Conservation (phyloP, 768 basidiomycete genomes). For the Mycena rebaudengoi region DNA sequence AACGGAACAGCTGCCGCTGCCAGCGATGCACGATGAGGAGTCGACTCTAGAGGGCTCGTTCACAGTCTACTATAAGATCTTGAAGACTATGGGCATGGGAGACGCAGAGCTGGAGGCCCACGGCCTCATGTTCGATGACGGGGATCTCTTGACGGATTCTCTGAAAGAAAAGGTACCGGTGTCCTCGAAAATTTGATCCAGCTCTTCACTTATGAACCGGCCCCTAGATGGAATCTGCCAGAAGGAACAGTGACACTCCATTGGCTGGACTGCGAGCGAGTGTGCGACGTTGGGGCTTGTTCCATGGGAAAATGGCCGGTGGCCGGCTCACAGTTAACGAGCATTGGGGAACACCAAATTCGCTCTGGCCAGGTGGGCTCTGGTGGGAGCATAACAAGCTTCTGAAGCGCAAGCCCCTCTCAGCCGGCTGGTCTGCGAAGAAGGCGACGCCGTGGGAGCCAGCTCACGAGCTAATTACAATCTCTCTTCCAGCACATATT, state of each 20-base stretch:
- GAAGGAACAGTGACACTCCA: conserved; percentile 12
- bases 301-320: no score
- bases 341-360: no score
- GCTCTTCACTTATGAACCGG: conserved; percentile 14
- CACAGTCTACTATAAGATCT: conserved; percentile 2
- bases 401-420: no score
- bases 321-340: no score
- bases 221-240: conserved; percentile 27
- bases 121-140: conserved; percentile 18
- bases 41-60: conserved; percentile 21
- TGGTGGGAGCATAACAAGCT: no score
- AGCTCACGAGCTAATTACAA: no score
- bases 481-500: no score
- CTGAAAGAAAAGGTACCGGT: conserved; percentile 20
- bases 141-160: conserved; percentile 21
- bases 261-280: conserved; percentile 1
- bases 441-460: no score
- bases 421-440: no score
- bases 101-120: conserved; percentile 3
- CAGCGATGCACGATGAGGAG: conserved; percentile 28
- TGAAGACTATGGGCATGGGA: neutral
- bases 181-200: neutral
- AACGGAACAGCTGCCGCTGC: conserved; percentile 17
- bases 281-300: no score
- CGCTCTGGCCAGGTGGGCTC: no score